Conservation (phyloP, 2,329 filamentous ascomycete species). For the Lasiodiplodia hormozganensis region DNA sequence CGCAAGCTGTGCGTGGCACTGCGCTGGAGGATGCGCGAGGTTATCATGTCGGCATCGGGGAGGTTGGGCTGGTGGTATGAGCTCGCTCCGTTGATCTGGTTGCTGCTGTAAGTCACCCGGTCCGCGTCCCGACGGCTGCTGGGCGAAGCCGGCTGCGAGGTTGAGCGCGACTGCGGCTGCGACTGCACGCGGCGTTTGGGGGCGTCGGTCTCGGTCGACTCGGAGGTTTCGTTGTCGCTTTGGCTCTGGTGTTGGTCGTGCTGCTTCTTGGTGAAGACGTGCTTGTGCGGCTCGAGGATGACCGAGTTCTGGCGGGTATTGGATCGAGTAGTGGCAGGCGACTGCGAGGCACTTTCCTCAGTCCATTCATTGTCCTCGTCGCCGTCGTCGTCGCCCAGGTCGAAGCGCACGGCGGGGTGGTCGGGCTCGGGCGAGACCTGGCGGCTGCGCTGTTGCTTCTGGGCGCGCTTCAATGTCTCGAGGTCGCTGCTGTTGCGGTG, state of each 20-base stretch:
- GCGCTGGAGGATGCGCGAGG: slow-evolving; percentile 70
- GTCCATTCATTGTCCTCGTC: slow-evolving; percentile 47
- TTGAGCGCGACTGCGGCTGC: slow-evolving; percentile 30
- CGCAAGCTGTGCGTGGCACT: slow-evolving; percentile 67
- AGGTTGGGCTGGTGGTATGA: slow-evolving; percentile 40
- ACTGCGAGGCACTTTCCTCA: slow-evolving; percentile 51
- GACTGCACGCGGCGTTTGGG: slow-evolving; percentile 27
- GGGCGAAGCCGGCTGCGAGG: slow-evolving; percentile 40
- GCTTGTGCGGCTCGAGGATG: slow-evolving; percentile 43
- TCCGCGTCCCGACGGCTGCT: slow-evolving; percentile 32
- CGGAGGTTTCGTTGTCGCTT: slow-evolving; percentile 31
- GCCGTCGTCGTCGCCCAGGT: slow-evolving; percentile 43
- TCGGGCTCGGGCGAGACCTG: slow-evolving; percentile 39
- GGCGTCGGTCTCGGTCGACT: slow-evolving; percentile 31
- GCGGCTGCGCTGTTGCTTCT: slow-evolving; percentile 40
- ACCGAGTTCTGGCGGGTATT: slow-evolving; percentile 51
- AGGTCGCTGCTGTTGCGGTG: slow-evolving; percentile 34
- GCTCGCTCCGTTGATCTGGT: slow-evolving; percentile 39
- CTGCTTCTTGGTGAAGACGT: slow-evolving; percentile 17
- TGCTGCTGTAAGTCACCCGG: slow-evolving; percentile 27
- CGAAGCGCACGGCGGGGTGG: slow-evolving; percentile 51
- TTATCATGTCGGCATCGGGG: slow-evolving; percentile 69
- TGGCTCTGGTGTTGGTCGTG: slow-evolving; percentile 28
- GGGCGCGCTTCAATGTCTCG: slow-evolving; percentile 39
- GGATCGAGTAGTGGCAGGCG: slow-evolving; percentile 49